Conservation (phyloP, 2,329 filamentous ascomycete species). For the Graphium sp. region DNA sequence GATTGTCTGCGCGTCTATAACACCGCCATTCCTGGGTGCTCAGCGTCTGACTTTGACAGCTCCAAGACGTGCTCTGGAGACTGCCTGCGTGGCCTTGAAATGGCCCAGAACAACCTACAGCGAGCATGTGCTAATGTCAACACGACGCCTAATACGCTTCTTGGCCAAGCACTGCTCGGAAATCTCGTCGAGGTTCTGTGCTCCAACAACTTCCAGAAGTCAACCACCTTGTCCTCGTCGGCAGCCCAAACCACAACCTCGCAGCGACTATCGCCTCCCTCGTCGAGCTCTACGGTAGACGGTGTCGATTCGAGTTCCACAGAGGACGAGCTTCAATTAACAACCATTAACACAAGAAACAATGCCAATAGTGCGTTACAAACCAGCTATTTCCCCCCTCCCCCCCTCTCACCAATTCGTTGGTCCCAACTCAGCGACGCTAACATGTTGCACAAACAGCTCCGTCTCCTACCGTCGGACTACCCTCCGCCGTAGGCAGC, state of each 20-base stretch:
- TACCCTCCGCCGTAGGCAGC: too few relatives aligned
- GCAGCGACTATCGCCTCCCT: too few relatives aligned
- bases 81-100: not conserved
- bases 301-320: too few relatives aligned
- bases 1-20: conserved; percentile 1
- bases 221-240: not conserved
- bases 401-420: too few relatives aligned
- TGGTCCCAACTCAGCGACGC: too few relatives aligned
- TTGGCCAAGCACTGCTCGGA: conserved; percentile 1
- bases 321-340: too few relatives aligned
- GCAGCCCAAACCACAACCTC: not conserved
- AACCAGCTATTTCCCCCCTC: too few relatives aligned
- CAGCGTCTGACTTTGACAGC: not conserved
- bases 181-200: conserved; percentile 1
- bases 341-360: too few relatives aligned
- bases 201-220: not conserved
- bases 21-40: conserved; percentile 1
- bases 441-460: too few relatives aligned
- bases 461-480: too few relatives aligned
- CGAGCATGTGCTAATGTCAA: not conserved
- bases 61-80: conserved; percentile 1
- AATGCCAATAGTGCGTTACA: too few relatives aligned
- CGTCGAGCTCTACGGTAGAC: too few relatives aligned
- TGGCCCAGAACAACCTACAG: not conserved
- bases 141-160: not conserved